Evolutionary conservation across 495 filamentous ascomycete species (phyloP).

Genomic region (Pseudotulostoma volvatum): DNA sequence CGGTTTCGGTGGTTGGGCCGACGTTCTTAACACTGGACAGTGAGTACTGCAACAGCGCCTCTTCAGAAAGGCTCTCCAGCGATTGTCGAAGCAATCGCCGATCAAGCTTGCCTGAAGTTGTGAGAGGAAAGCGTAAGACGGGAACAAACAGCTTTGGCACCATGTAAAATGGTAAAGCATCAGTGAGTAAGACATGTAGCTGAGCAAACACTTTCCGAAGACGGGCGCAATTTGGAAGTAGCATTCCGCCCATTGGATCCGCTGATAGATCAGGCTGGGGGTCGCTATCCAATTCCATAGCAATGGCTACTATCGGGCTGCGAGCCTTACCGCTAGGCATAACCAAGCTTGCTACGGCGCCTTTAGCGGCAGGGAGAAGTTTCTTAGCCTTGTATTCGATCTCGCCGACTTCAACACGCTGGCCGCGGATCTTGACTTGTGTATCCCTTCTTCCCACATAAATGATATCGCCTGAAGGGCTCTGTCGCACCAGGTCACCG

Average conservation of each 20-base stretch:
- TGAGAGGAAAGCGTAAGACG: conserved; percentile 3
- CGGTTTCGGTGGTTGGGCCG: conserved; percentile 8
- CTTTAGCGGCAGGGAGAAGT: background rate
- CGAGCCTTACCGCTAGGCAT: background rate
- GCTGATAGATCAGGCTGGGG: no score
- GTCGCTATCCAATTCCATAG: background rate
- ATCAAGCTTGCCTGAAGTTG: conserved; percentile 7
- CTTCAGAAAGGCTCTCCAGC: background rate
- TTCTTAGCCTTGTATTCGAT: conserved; percentile 13
- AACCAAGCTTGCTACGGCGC: background rate
- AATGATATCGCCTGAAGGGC: conserved; percentile 12
- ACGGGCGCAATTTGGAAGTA: background rate
- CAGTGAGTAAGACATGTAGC: no score
- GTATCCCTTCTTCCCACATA: conserved; percentile 16
- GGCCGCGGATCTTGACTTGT: conserved; percentile 17
- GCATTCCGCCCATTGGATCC: background rate
- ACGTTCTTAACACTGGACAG: conserved; percentile 1
- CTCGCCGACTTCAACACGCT: conserved; percentile 15
- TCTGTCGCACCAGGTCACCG: conserved; percentile 4
- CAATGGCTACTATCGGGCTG: conserved; percentile 8
- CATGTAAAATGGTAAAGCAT: conserved; percentile 1
- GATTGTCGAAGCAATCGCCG: conserved; percentile 3
- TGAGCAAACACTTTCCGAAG: no score
- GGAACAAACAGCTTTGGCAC: conserved; percentile 4
- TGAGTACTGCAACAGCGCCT: conserved; percentile 2